phyloP scores from a whole-genome alignment of 306 rosid species.

The Lathyrus aphaca region DNA sequence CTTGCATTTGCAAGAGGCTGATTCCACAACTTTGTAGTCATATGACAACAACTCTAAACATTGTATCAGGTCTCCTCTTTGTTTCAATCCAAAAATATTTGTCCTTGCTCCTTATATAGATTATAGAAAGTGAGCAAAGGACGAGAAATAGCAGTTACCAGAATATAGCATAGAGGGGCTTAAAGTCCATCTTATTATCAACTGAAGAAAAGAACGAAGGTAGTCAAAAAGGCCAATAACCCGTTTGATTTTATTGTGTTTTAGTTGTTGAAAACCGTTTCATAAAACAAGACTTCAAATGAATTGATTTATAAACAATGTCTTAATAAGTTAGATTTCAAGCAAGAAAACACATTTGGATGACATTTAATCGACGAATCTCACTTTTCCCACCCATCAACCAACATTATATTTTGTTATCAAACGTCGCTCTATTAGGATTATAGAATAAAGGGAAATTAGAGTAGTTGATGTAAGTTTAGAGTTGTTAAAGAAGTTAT shows the following conservation, averaged over 20 bases:
- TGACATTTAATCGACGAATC: background rate
- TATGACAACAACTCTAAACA: conserved; percentile 3
- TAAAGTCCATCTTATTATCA: background rate
- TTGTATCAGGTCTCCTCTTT: background rate
- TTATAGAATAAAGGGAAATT: too few relatives aligned
- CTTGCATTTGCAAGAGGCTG: conserved; percentile 1
- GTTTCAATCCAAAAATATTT: background rate
- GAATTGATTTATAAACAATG: background rate
- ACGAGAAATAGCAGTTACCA: background rate
- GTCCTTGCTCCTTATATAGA: background rate
- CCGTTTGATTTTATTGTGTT: background rate
- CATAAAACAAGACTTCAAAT: background rate
- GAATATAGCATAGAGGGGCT: background rate
- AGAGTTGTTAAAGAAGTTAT: too few relatives aligned
- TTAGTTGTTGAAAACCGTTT: background rate
- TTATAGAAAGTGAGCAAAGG: background rate
- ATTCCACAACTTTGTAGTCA: conserved; percentile 4
- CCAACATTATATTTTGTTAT: background rate
- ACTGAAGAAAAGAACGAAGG: background rate
- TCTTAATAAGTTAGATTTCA: background rate
- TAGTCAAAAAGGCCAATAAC: background rate
- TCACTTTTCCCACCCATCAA: background rate
- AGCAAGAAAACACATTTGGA: background rate
- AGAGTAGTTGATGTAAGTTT: too few relatives aligned
- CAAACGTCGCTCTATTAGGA: too few relatives aligned